phyloP scores from a whole-genome alignment of 129 eudicot species.

The Scalesia atractyloides region DNA sequence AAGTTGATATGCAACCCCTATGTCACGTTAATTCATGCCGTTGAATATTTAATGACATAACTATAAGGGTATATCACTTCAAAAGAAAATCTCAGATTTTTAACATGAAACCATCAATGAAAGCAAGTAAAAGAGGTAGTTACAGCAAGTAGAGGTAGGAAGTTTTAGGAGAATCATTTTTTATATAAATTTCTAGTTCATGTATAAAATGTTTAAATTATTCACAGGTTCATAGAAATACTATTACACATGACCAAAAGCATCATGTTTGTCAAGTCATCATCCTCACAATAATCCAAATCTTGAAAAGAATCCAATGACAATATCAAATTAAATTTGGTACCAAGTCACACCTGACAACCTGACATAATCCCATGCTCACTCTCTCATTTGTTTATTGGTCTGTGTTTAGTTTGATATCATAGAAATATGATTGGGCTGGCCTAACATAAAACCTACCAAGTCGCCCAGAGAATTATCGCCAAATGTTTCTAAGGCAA shows the following conservation, averaged over 20 bases:
- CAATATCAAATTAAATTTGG: constrained; percentile 25
- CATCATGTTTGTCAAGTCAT: constrained; percentile 31
- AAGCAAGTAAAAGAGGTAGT: too few species aligned
- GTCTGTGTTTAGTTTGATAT: constrained; percentile 4
- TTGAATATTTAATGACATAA: too few species aligned
- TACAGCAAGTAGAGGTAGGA: too few species aligned
- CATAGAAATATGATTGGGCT: background rate
- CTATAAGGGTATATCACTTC: too few species aligned
- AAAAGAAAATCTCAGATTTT: too few species aligned
- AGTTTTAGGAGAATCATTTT: too few species aligned
- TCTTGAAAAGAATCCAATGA: constrained; percentile 32
- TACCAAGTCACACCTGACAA: constrained; percentile 19
- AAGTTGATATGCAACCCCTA: too few species aligned
- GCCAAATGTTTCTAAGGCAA: background rate
- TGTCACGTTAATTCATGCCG: too few species aligned
- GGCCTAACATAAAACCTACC: constrained; percentile 3
- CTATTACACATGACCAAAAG: constrained; percentile 30
- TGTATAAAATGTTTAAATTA: background rate
- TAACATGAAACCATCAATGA: too few species aligned
- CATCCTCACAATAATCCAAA: constrained; percentile 28
- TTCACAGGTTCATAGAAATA: background rate
- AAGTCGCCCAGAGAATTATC: background rate
- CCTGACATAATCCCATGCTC: constrained; percentile 25
- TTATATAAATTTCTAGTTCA: too few species aligned
- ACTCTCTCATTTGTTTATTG: constrained; percentile 25